phyloP scores from a whole-genome alignment of 2,329 filamentous ascomycete genomes.

The Pyrenophora teres region DNA sequence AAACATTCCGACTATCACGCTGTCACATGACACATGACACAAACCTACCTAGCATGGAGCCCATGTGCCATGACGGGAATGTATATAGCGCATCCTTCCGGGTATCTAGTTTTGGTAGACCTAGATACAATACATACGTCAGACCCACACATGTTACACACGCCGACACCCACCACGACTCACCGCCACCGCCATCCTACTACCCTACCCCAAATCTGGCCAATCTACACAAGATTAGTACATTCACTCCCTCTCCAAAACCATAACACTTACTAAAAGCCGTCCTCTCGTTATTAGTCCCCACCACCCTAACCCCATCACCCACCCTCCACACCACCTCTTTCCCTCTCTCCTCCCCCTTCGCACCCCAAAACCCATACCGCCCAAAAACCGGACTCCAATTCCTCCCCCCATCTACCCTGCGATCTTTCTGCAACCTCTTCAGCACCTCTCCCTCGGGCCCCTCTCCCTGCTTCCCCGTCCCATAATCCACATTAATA shows the following conservation, averaged over 20 bases:
- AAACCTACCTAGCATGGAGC: no score
- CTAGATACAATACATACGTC: no score
- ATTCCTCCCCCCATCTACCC: constrained; percentile 52
- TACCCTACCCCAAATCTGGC: constrained; percentile 1
- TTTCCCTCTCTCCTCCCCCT: constrained; percentile 8
- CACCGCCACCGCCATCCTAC: neutral
- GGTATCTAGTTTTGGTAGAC: no score
- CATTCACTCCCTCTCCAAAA: neutral
- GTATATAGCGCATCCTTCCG: no score
- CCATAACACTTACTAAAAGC: constrained; percentile 48
- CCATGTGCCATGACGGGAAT: no score
- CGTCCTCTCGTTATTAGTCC: constrained; percentile 48
- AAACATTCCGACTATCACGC: no score
- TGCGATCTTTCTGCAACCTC: constrained; percentile 51
- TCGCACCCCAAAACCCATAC: constrained; percentile 48
- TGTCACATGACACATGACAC: no score
- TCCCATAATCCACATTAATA: constrained; percentile 55
- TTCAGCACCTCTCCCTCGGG: constrained; percentile 51
- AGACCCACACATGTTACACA: no score
- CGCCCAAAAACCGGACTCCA: constrained; percentile 56
- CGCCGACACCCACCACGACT: no score
- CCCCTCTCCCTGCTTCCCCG: constrained; percentile 48
- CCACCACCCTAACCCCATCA: constrained; percentile 50
- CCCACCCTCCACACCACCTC: constrained; percentile 44
- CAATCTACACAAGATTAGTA: constrained; percentile 6